Evolutionary conservation across 768 basidiomycete genomes (phyloP).

Genomic region (Amanita subjunquillea): DNA sequence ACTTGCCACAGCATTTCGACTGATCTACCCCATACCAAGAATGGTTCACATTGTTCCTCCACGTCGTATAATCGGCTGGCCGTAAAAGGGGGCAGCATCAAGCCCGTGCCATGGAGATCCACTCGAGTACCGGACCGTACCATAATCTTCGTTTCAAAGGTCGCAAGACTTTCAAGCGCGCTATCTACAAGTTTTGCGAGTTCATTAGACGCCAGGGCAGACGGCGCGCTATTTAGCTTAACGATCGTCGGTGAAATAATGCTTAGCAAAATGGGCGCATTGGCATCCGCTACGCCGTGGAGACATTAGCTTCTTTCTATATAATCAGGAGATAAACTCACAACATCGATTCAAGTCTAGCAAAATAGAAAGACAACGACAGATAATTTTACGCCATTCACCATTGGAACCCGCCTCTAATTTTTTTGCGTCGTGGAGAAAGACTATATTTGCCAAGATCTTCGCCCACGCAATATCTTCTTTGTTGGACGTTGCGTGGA

Average conservation of each 20-base stretch:
- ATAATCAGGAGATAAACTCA: slow-evolving; percentile 11
- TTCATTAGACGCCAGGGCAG: background rate
- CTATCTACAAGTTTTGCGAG: background rate
- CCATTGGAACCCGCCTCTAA: slow-evolving; percentile 43
- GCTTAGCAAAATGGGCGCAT: background rate
- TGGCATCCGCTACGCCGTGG: background rate
- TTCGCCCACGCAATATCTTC: slow-evolving; percentile 53
- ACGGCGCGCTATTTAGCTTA: background rate
- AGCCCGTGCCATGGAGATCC: background rate
- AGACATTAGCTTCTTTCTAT: background rate
- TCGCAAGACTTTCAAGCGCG: background rate
- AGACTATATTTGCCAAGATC: slow-evolving; percentile 54
- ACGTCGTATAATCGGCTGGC: slow-evolving; percentile 26
- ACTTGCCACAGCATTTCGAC: slow-evolving; percentile 51
- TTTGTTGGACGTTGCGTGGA: slow-evolving; percentile 22
- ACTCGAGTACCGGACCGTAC: background rate
- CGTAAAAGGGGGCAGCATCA: slow-evolving; percentile 19
- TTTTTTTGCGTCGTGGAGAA: slow-evolving; percentile 37
- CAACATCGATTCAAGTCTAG: slow-evolving; percentile 10
- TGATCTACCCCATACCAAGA: slow-evolving; percentile 36
- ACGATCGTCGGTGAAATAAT: background rate
- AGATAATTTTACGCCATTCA: slow-evolving; percentile 50
- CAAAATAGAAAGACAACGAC: slow-evolving; percentile 33
- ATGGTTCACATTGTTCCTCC: slow-evolving; percentile 14
- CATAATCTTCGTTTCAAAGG: background rate